Evolutionary conservation across 208 protist species (phyloP).

Genomic region (Phytomonas francai): DNA sequence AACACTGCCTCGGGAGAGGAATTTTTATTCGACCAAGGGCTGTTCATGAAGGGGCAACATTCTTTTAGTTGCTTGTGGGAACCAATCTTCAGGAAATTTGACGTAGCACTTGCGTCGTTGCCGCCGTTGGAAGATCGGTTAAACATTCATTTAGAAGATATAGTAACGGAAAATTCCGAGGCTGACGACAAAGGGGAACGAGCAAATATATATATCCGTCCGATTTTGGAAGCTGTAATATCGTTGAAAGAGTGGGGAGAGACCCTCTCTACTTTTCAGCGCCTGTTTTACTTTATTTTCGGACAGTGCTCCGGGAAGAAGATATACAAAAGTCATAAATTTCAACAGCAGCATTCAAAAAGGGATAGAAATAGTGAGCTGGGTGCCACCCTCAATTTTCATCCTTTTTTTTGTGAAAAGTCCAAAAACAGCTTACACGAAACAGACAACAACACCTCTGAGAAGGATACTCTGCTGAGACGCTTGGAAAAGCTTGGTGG

Average conservation of each 20-base stretch:
- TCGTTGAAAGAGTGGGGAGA: background rate
- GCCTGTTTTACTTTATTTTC: slow-evolving; percentile 2
- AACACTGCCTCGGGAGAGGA: background rate
- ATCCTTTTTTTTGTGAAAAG: background rate
- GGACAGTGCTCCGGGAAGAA: background rate
- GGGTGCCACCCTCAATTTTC: background rate
- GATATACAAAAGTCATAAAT: background rate
- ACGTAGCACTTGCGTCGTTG: background rate
- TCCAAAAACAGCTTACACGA: background rate
- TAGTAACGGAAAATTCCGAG: background rate
- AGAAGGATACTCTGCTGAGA: background rate
- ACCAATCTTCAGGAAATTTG: background rate
- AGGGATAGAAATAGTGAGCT: background rate
- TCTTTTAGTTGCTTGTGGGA: slow-evolving; percentile 1
- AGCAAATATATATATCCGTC: background rate
- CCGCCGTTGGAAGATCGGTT: background rate
- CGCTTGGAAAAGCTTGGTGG: background rate
- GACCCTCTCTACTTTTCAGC: background rate
- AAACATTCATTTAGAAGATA: background rate
- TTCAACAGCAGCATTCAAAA: background rate
- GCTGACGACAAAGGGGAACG: background rate
- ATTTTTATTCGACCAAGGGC: background rate
- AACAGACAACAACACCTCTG: background rate
- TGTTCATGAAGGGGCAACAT: background rate
- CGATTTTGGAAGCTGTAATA: background rate